Base-by-base conservation (phyloP, 208 protist species). In the Trypanosoma avium region DNA sequence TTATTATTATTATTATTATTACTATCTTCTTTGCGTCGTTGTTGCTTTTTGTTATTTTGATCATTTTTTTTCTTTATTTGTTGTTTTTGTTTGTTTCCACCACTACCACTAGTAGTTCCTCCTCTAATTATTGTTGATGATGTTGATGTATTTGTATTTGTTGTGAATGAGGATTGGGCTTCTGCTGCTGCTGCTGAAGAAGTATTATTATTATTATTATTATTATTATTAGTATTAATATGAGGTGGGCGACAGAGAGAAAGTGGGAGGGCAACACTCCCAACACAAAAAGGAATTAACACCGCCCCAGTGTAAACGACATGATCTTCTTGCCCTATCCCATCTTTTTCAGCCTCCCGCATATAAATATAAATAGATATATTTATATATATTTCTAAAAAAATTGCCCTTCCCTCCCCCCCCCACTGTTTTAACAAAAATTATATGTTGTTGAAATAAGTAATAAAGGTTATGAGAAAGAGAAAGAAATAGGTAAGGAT, bases 231-330 rank as follows among this genome's bases (percentile, higher is more conserved):
- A n/a, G n/a, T n/a, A n/a, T n/a, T n/a, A n/a, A n/a, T n/a, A n/a
- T n/a, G n/a, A 9, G 35, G 56, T 1, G 50, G 26, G 32, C 57
- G 66, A 38, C 32, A 65, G 30, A 65, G 56, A 8, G 49, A 53
- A 33, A 74, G 35, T 7, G 68, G 60, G 7, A 74, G 50, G 13
- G 70, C 58, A 38, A 76, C 62, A 56, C 61, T 76, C 15, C 62
- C 62, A 55, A 70, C 50, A 22, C 70, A 67, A 50, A 70, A 76
- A 17, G 83, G 88, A 17, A 94, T 81, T 32, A 91, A 70, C 21
- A 87, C 21, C 21, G 77, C 61, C 0, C 81, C 84, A 12, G 74
- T 67, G 64, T 92, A 92, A 19, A 85, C 43, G 4, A 94, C 83
- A 42, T 55, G 45, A 13, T 69, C 49, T 13, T 77, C 52, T 35